Evolutionary conservation across 2,329 filamentous ascomycete genomes (phyloP).

Genomic region (Parastagonospora avenae): DNA sequence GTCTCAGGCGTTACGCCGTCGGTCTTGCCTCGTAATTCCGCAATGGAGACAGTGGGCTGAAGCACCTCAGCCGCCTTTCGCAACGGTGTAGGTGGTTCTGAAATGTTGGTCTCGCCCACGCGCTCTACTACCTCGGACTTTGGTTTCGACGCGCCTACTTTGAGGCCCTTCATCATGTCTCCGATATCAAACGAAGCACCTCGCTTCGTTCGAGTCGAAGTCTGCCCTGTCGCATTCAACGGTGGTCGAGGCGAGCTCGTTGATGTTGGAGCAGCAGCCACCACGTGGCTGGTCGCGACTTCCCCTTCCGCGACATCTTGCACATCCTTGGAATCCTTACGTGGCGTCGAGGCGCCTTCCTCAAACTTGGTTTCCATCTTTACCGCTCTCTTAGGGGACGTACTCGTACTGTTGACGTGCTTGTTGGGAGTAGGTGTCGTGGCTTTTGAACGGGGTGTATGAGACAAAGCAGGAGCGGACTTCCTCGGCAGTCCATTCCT

Average conservation of each 20-base stretch:
- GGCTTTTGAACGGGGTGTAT: not conserved
- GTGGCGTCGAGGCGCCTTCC: not conserved
- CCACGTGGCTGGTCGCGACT: not conserved
- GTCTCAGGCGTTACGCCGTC: not conserved
- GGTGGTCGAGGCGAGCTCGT: not conserved
- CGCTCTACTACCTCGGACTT: not conserved
- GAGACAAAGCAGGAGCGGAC: not conserved
- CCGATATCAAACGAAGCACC: not conserved
- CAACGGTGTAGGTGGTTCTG: slow-evolving; percentile 2
- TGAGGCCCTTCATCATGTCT: not conserved
- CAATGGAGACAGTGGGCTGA: not conserved
- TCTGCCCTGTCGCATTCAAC: not conserved
- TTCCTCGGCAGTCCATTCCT: not conserved
- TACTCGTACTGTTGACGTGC: not conserved
- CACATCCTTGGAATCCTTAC: not conserved
- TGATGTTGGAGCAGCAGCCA: not conserved
- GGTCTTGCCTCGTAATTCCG: not conserved
- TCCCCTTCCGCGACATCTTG: not conserved
- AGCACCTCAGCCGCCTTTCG: not conserved
- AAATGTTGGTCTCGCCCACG: not conserved
- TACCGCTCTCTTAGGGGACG: not conserved
- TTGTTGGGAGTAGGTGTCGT: not conserved
- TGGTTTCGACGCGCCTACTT: not conserved
- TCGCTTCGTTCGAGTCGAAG: not conserved
- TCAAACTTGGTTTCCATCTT: not conserved